Evolutionary conservation across 495 filamentous ascomycete species (phyloP), one percentile per base, ranked within the genome.

Genomic region (Penicillium atrosanguineum): DNA sequence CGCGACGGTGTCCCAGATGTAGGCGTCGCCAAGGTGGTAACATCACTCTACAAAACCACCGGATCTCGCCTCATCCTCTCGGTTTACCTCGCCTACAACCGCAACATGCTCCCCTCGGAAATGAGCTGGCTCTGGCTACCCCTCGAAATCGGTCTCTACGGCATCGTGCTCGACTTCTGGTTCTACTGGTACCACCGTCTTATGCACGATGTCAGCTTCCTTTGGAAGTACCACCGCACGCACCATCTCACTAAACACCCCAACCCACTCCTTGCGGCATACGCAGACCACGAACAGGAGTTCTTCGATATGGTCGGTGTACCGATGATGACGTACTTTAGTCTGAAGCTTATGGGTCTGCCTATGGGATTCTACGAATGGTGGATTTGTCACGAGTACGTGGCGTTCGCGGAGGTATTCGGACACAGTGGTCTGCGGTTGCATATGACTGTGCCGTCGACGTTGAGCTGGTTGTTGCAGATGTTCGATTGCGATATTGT

Each of bases 61-160:
- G 67, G 67, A 2, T 69, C 67, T 4, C 62, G 67, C n/a, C 37
- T 69, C 15, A 47, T 65, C 41, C 57, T 69, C 21, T 58, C 67
- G 6, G 50, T 57, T 25, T 63, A 58, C 55, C 48, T 69, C 7
- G 58, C 62, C 34, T 69, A 69, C 21, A 62, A 61, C 51, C 49
- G 49, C 15, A 46, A 59, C 34, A 44, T 46, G 7, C 44, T 61
- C 0, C 67, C 67, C 14, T 53, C 50, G 2, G 26, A 56, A 3
- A 88, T 75, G 67, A 84, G 89, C 50, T 75, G 68, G 68, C 43
- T 19, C 20, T 71, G 65, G 66, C 68, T 75, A 4, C 66, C 68
- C 1, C 60, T 75, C 7, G 59, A 74, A 42, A 70, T 72, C 20
- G 72, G 72, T 3, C 56, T 75, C 0, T 75, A 75, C 42, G 70